These are phyloP conservation scores for Bidens hawaiensis DNA, from an alignment of 140 eudicot species.

Conservation along the genomic window DNA sequence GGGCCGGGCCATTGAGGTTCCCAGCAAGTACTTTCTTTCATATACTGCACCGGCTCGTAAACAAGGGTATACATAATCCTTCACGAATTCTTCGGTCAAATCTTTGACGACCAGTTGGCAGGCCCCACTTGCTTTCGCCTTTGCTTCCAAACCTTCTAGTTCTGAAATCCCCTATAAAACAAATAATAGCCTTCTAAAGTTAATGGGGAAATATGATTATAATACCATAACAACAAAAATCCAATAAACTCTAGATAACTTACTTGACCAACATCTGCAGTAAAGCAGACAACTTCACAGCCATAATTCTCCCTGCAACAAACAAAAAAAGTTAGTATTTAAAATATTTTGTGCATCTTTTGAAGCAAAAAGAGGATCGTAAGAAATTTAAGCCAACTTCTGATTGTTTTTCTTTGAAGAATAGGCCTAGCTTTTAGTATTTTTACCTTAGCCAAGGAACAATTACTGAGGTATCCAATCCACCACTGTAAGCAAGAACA, in stretches of 20 bases:
- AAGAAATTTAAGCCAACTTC: not conserved
- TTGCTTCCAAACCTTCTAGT: constrained; percentile 88
- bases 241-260: too few species aligned
- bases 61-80: constrained; percentile 80
- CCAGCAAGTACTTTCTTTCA: constrained; percentile 91
- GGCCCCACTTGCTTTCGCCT: constrained; percentile 98
- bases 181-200: not conserved
- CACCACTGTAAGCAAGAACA: constrained; percentile 91
- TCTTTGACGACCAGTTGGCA: constrained; percentile 93
- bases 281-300: constrained; percentile 97
- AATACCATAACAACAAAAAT: too few species aligned
- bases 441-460: constrained; percentile 97
- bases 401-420: not conserved
- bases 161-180: constrained; percentile 63
- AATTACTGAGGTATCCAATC: constrained; percentile 93
- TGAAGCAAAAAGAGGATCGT: not conserved
- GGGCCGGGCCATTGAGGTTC: constrained; percentile 99
- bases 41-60: constrained; percentile 92
- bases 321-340: not conserved
- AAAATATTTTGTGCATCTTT: not conserved
- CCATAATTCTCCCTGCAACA: constrained; percentile 90
- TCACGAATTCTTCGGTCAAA: constrained; percentile 88
- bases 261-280: constrained; percentile 99
- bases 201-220: too few species aligned
- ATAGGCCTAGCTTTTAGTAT: not conserved